Base-by-base conservation (phyloP, 2,329 filamentous ascomycete genomes). In the Scleromitrula shiraiana region DNA sequence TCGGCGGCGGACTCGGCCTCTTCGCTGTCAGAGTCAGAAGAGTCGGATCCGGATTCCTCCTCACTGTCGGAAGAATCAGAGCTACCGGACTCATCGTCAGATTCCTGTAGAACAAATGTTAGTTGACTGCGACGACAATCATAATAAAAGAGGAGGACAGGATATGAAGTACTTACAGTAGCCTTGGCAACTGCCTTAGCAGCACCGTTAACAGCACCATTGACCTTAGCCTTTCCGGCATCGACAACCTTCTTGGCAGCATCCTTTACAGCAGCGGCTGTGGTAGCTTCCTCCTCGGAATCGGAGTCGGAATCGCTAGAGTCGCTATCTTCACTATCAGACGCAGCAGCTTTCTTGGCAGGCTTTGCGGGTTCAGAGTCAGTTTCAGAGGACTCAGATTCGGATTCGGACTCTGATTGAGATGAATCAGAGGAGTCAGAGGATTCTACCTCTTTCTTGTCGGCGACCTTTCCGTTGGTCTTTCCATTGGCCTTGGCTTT, bases 391-490 rank as follows among this genome's bases (percentile, higher is more conserved):
- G 41, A 48, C 22, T 49, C 46, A 26, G 38, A 38, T 23, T 40
- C 50, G 43, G 55, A 51, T 45, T 55, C 52, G 54, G 59, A 56
- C 50, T 59, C 54, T 39, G 59, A n/a, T n/a, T n/a, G n/a, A n/a
- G n/a, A 58, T 27, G 62, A 59, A 50, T 58, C 53, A 38, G 61
- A 62, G 50, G 56, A 61, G 51, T 66, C 59, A 55, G 59, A 63
- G 55, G 57, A 53, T 61, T 58, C 60, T 64, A 62, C 62, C 59
- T 63, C 60, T 60, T 61, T 59, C 59, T 65, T 66, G 51, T 62
- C 60, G 44, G 55, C 56, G 37, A 48, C 40, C 32, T 49, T 49
- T 12, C 40, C 46, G 37, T 41, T 37, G 35, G 44, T 12, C 37
- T 47, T 46, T 17, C 44, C 44, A 27, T 46, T 49, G 29, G 53